These are phyloP conservation scores for Aspergillus tubingensis DNA, from an alignment of 2,329 filamentous ascomycete species.

Conservation along the genomic window DNA sequence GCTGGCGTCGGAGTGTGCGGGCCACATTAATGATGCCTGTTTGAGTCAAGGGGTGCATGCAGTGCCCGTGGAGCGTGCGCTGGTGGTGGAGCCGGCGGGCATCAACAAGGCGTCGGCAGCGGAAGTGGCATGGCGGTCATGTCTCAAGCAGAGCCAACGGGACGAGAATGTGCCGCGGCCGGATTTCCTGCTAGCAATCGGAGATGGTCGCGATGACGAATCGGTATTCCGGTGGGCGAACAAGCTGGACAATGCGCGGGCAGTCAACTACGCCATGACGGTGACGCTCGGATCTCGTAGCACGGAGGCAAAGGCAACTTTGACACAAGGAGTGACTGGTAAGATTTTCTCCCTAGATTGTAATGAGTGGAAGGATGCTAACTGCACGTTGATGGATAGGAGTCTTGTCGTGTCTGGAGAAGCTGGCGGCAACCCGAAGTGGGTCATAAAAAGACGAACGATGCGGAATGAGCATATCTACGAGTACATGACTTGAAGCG, in stretches of 20 bases:
- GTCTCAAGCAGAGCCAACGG: constrained; percentile 59
- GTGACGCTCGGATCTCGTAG: constrained; percentile 85
- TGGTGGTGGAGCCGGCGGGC: constrained; percentile 81
- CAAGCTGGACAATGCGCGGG: constrained; percentile 61
- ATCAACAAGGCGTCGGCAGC: constrained; percentile 88
- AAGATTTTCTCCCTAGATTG: constrained; percentile 38
- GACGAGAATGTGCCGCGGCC: constrained; percentile 47
- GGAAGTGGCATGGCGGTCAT: constrained; percentile 67
- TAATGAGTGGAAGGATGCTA: constrained; percentile 4
- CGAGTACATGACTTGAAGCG: neutral
- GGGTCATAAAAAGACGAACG: constrained; percentile 3
- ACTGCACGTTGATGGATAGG: constrained; percentile 36
- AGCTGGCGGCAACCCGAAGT: constrained; percentile 39
- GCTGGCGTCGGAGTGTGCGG: constrained; percentile 85
- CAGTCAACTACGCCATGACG: constrained; percentile 72
- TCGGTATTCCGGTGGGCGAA: constrained; percentile 95
- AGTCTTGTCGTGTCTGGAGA: constrained; percentile 56
- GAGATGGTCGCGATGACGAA: constrained; percentile 91
- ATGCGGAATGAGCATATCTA: neutral
- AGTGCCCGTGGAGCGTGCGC: constrained; percentile 73
- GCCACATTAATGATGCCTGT: constrained; percentile 93
- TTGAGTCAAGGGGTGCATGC: constrained; percentile 81
- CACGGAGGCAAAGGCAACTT: constrained; percentile 80
- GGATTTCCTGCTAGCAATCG: constrained; percentile 86
- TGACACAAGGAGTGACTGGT: constrained; percentile 92